Base-by-base conservation (phyloP, 441 rosid genomes). In the Brassica hybrid region DNA sequence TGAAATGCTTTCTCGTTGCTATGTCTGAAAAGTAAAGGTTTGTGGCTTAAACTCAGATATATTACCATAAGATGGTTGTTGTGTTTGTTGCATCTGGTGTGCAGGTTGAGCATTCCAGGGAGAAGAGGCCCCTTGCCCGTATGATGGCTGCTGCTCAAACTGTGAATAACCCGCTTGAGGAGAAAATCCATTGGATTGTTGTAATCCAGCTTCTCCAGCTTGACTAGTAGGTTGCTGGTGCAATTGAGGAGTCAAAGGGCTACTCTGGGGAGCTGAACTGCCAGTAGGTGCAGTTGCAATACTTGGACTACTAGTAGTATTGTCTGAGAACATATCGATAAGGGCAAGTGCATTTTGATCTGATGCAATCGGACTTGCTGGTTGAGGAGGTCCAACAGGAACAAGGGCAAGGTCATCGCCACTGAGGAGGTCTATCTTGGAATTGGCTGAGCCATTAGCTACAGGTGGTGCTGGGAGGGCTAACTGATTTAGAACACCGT, bases 321-420 rank as follows among this genome's bases (percentile, higher is more conserved):
- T 63, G 60, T 88, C 93, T 64, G 97, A 85, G 79, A 88, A 92
- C 93, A 96, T 85, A 82, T 94, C 98, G 8, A 91, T 84, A 65
- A 94, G 94, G 81, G 87, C 90, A 41, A 96, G 92, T 50, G 97
- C 97, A 76, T 91, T 96, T 83, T 94, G 90, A 81, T 90, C 92
- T 27, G 92, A 84, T 59, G 76, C 79, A 65, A 67, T 80, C 67
- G 94, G 80, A 67, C 84, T 83, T 69, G 82, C 80, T 57, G 89
- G 80, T 73, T 87, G 94, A 30, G 88, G 85, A 76, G 86, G 86
- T 72, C 88, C 93, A 41, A 92, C 85, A 79, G 96, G 90, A 83
- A 92, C 97, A 64, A 96, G n/a, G n/a, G n/a, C n/a, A n/a, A n/a
- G n/a, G n/a, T n/a, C n/a, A n/a, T n/a, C n/a, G n/a, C n/a, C n/a